A percentile compares a stretch with the other conserved stretches of the same genome.
These are phyloP conservation scores for Crithidia expoeki DNA, from an alignment of 208 protist genomes.

Conservation along the genomic window DNA sequence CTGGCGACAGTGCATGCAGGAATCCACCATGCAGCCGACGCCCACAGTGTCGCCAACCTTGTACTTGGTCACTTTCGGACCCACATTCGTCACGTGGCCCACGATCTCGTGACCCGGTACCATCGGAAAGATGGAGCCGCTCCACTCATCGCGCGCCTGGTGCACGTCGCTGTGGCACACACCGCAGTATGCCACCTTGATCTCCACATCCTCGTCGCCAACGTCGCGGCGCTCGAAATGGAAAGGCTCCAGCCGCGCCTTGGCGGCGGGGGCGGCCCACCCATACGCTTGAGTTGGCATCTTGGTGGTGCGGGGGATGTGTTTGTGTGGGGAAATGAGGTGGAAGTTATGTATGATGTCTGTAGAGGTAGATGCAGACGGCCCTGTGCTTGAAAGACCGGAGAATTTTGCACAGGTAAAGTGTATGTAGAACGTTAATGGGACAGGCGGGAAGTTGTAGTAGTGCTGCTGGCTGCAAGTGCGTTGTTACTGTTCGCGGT, in stretches of 20 bases:
- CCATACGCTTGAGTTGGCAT: slow-evolving; percentile 39
- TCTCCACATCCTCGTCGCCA: slow-evolving; percentile 53
- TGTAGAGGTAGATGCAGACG: no score
- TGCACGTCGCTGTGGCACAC: slow-evolving; percentile 89
- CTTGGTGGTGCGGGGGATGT: no score
- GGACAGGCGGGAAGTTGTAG: no score
- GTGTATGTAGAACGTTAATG: no score
- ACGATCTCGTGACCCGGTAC: slow-evolving; percentile 85
- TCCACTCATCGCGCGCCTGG: slow-evolving; percentile 67
- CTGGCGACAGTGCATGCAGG: slow-evolving; percentile 65
- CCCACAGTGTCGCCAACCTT: slow-evolving; percentile 85
- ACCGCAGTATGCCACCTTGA: slow-evolving; percentile 81
- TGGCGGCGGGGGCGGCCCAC: slow-evolving; percentile 45
- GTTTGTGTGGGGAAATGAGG: no score
- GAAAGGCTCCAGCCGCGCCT: slow-evolving; percentile 42
- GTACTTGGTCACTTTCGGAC: slow-evolving; percentile 68
- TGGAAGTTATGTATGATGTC: no score
- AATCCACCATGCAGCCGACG: slow-evolving; percentile 90
- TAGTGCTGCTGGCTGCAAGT: no score
- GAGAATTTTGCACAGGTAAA: no score
- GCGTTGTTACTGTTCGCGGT: no score
- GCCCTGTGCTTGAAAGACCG: no score
- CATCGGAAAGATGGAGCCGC: slow-evolving; percentile 52
- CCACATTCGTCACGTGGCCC: slow-evolving; percentile 66
- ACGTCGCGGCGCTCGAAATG: slow-evolving; percentile 48